phyloP scores from a whole-genome alignment of 2,329 filamentous ascomycete genomes.

The Penicillium digitatum region DNA sequence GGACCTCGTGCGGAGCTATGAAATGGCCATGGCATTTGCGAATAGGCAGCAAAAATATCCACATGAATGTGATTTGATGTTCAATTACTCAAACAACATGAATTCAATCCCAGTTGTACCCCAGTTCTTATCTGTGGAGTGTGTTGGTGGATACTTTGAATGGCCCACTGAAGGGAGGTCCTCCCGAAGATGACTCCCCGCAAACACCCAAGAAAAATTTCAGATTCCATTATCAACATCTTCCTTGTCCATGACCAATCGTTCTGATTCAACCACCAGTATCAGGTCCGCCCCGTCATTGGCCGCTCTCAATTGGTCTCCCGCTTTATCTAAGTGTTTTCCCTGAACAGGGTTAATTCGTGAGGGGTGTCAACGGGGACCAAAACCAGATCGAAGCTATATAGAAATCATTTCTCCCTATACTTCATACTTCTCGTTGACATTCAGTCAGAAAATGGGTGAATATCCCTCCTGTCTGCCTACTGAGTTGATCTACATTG shows the following conservation, averaged over 20 bases:
- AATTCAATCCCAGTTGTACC: background rate
- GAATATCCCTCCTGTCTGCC: conserved; percentile 12
- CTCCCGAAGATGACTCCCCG: conserved; percentile 25
- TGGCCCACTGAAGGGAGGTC: conserved; percentile 29
- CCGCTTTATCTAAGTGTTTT: conserved; percentile 24
- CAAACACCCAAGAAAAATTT: conserved; percentile 17
- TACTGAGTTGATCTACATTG: conserved; percentile 19
- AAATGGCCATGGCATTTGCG: background rate
- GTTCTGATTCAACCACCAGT: conserved; percentile 3
- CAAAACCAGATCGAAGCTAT: conserved; percentile 7
- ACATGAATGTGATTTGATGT: background rate
- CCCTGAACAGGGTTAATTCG: conserved; percentile 1
- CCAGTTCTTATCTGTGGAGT: conserved; percentile 9
- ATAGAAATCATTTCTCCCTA: conserved; percentile 13
- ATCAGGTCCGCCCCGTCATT: conserved; percentile 9
- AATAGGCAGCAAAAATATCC: background rate
- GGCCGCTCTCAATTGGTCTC: conserved; percentile 8
- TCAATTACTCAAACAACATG: background rate
- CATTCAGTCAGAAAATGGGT: conserved; percentile 28
- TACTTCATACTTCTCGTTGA: background rate
- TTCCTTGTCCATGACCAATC: conserved; percentile 19
- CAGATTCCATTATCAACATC: conserved; percentile 20
- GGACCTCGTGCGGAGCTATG: background rate
- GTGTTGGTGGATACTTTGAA: background rate
- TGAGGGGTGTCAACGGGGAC: conserved; percentile 9